These are phyloP conservation scores for Aureobasidium sp. DNA, from an alignment of 2,329 filamentous ascomycete genomes.

Conservation along the genomic window DNA sequence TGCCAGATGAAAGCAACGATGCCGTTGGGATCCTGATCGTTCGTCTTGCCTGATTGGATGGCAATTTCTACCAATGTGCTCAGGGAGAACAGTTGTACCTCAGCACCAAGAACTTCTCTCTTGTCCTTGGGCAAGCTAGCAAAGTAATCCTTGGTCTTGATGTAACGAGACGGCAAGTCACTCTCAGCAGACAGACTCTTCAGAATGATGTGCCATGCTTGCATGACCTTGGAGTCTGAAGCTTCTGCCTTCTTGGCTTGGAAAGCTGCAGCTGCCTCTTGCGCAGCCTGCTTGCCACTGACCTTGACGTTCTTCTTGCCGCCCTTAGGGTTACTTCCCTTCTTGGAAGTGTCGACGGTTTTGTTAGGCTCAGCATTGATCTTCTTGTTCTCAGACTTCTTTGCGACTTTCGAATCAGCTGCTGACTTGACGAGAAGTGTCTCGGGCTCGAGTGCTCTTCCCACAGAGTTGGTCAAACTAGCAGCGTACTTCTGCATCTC, in stretches of 20 bases:
- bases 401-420: conserved; percentile 14
- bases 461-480: conserved; percentile 57
- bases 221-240: conserved; percentile 31
- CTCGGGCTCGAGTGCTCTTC: conserved; percentile 57
- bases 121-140: conserved; percentile 33
- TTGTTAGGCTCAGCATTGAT: conserved; percentile 16
- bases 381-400: background rate
- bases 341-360: conserved; percentile 15
- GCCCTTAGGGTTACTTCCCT: conserved; percentile 23
- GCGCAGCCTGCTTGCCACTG: conserved; percentile 36
- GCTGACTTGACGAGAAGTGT: conserved; percentile 33
- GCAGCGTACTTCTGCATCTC: conserved; percentile 62
- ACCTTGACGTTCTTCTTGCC: conserved; percentile 29
- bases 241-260: conserved; percentile 37
- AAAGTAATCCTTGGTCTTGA: conserved; percentile 43
- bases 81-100: conserved; percentile 43
- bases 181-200: conserved; percentile 40
- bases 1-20: conserved; percentile 43
- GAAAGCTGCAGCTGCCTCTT: conserved; percentile 35
- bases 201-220: conserved; percentile 40
- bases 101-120: conserved; percentile 34
- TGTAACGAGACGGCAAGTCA: conserved; percentile 38
- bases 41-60: conserved; percentile 33
- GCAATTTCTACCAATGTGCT: conserved; percentile 43
- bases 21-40: conserved; percentile 28